Base-by-base conservation (phyloP, 352 stramenopile genomes). In the Globisporangium megalacanthum region DNA sequence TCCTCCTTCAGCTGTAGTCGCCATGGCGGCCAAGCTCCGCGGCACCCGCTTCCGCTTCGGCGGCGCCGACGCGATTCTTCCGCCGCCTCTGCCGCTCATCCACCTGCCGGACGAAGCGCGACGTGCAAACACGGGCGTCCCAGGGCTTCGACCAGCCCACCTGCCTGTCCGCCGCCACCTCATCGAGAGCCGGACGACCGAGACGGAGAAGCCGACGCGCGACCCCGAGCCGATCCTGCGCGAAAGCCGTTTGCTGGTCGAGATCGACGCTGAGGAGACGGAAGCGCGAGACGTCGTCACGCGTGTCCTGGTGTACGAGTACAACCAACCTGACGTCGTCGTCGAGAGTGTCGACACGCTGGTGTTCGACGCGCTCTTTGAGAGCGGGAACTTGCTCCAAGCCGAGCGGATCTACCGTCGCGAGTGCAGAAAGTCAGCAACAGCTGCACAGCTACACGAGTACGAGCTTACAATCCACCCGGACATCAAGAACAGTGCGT, bases 401-500 rank as follows among this genome's bases (percentile, higher is more conserved):
- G 81, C 71, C 3, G 75, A 88, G 44, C 79, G 79, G n/a, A 69
- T 92, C 10, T 69, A 78, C 33, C 75, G 77, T 11, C 61, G 63
- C 54, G 25, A 62, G 15, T 39, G 35, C 20, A 49, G n/a, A 11
- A 58, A 33, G 45, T 9, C 39, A 39, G 9, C 56, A 31, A 41
- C 65, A 19, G 47, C 47, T 5, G 45, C 17, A 19, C 5, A 55
- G 73, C 58, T 46, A 2, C 81, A 92, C 4, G 79, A 89, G 52
- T 92, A 90, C 57, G 83, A 92, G 37, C 49, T 92, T 13, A 25
- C 73, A 9, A 77, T 92, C 44, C 83, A 90, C 48, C 83, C 83
- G 0, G 83, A 92, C 64, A 69, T 90, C 56, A 88, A 86, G 68
- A 92, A 92, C 58, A 82, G 79, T 49, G 83, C 83, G 10, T 92